Evolutionary conservation across 2,329 filamentous ascomycete species (phyloP), one percentile per base, ranked within the genome.

Genomic region (Myriosclerotinia duriaeana): DNA sequence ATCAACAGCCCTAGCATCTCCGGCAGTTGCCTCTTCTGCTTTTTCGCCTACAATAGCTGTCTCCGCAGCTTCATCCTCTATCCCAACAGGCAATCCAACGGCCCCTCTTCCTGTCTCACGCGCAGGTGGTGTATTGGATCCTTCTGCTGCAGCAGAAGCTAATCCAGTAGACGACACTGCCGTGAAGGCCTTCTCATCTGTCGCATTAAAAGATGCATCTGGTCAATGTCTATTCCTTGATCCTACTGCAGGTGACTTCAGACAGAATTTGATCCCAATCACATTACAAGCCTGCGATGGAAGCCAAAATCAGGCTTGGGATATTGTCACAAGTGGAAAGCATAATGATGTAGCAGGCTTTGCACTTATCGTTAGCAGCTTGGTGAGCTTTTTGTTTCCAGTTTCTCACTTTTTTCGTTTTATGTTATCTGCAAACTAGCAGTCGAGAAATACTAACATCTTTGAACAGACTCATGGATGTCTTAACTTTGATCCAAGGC

Each of bases 401-500:
- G 30, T 34, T 34, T 34, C 5, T 34, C 4, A 6, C 30, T 34
- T 34, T 34, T 34, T 34, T 17, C 60, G 38, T 42, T 40, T 15
- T 36, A 5, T 42, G 11, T 9, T 6, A 34, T 15, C 1, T 26
- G 3, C 6, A 58, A 15, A 17, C 17, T 3, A 22, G n/a, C 48
- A 2, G 12, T 53, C 15, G 12, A 34, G 20, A n/a, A 53, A 34
- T 54, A 50, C 40, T 50, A 36, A 61, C 48, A 44, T 17, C 46
- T 20, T 12, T 54, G n/a, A 2, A 34, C 53, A 80, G 77, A 87
- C 84, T 1, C 80, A 85, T 73, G 84, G 84, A 53, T 87, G 85
- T 72, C 77, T 85, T 71, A 87, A 85, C 77, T 85, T 85, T 68
- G 84, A 87, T 69, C 80, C 82, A 14, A 80, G 84, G 53, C 80